phyloP scores from a whole-genome alignment of 2,329 filamentous ascomycete genomes.

The Cladosporium cucumerinum region DNA sequence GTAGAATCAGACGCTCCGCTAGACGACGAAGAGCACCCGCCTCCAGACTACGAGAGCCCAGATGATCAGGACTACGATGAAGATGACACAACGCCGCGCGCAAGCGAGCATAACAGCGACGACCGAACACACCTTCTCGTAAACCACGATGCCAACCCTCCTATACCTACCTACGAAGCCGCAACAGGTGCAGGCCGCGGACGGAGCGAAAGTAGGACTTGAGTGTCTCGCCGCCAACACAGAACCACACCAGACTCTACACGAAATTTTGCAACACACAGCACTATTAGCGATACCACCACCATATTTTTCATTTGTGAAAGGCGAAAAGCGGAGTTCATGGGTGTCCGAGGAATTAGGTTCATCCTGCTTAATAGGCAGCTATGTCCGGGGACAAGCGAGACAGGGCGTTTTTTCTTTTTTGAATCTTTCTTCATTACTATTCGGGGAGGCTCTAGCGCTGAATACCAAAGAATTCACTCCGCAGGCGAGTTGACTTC shows the following conservation, averaged over 20 bases:
- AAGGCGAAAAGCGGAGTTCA: background rate
- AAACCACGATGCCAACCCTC: slow-evolving; percentile 45
- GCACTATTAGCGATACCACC: background rate
- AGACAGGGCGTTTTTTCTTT: background rate
- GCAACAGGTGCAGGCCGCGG: slow-evolving; percentile 50
- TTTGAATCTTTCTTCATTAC: background rate
- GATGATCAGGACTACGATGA: slow-evolving; percentile 30
- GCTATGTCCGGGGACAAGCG: background rate
- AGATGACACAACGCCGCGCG: slow-evolving; percentile 24
- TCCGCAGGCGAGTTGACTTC: background rate
- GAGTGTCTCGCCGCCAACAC: background rate
- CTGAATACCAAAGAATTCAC: background rate
- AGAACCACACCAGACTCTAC: background rate
- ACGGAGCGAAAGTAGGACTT: slow-evolving; percentile 9
- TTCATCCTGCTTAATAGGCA: background rate
- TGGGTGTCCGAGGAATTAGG: background rate
- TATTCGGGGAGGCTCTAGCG: background rate
- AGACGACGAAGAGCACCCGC: slow-evolving; percentile 31
- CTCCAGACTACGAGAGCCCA: slow-evolving; percentile 50
- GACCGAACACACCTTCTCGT: slow-evolving; percentile 15
- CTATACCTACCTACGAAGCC: slow-evolving; percentile 80
- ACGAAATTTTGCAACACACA: background rate
- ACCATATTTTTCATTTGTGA: slow-evolving; percentile 2
- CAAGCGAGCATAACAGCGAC: slow-evolving; percentile 22
- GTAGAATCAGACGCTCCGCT: background rate